Evolutionary conservation across 805 yeast species (phyloP).

Genomic region (Candida tibetensis): DNA sequence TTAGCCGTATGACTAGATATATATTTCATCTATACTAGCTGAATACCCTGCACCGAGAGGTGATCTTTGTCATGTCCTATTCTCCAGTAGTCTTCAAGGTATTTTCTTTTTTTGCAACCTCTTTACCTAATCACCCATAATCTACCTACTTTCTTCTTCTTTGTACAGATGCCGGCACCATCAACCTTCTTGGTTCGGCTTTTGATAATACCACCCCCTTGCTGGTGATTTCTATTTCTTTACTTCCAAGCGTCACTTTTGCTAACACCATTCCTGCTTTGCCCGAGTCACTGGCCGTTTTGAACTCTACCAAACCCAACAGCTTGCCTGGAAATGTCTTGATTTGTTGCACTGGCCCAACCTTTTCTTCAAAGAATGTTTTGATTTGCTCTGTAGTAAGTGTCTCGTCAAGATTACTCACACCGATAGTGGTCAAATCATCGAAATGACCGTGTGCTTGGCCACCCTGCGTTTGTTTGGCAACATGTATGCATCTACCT

Average conservation of each 20-base stretch:
- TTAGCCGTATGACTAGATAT: too few species aligned
- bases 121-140: too few species aligned
- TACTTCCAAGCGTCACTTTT: slow-evolving; percentile 37
- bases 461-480: slow-evolving; percentile 10
- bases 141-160: slow-evolving; percentile 7
- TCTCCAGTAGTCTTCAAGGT: too few species aligned
- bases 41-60: too few species aligned
- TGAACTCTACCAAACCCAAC: slow-evolving; percentile 52
- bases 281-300: slow-evolving; percentile 46
- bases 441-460: slow-evolving; percentile 14
- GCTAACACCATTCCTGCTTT: slow-evolving; percentile 44
- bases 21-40: too few species aligned
- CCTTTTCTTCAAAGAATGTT: slow-evolving; percentile 21
- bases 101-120: too few species aligned
- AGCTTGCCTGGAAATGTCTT: slow-evolving; percentile 44
- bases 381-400: slow-evolving; percentile 34
- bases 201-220: slow-evolving; percentile 1
- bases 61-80: too few species aligned
- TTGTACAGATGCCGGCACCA: slow-evolving; percentile 11
- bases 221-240: slow-evolving; percentile 14
- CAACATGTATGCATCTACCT: slow-evolving; percentile 49
- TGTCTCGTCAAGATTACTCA: slow-evolving; percentile 30
- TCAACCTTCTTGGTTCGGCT: slow-evolving; percentile 1
- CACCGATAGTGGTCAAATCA: slow-evolving; percentile 18
- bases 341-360: slow-evolving; percentile 38